Percentiles rank a stretch among this genome's conserved stretches.
These are phyloP conservation scores for Moricandia arvensis DNA, from an alignment of 345 rosid genomes.

Conservation along the genomic window DNA sequence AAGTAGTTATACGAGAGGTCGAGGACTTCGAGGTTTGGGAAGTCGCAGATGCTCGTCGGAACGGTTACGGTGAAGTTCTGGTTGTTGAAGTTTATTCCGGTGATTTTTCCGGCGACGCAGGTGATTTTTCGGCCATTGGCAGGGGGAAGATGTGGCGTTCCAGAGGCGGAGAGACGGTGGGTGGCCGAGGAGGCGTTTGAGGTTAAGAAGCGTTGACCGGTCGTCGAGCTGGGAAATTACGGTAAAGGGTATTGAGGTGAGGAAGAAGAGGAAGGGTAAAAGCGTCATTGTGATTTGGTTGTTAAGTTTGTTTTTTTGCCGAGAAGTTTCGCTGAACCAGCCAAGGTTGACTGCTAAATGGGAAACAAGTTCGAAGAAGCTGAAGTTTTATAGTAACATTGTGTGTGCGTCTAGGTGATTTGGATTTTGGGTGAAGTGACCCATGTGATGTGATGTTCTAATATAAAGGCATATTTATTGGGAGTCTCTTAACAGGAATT, in stretches of 20 bases:
- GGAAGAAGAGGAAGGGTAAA: slow-evolving; percentile 22
- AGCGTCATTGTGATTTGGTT: slow-evolving; percentile 21
- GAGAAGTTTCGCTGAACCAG: slow-evolving; percentile 18
- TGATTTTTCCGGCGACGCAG: slow-evolving; percentile 49
- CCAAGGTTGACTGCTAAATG: neutral
- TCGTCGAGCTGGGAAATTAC: slow-evolving; percentile 57
- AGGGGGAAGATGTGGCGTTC: slow-evolving; percentile 60
- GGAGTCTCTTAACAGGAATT: too few relatives aligned
- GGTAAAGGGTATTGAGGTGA: slow-evolving; percentile 38
- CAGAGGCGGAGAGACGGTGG: slow-evolving; percentile 60
- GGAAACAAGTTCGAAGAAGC: slow-evolving; percentile 6
- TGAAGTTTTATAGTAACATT: neutral
- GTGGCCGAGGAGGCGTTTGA: slow-evolving; percentile 55
- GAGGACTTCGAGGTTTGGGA: slow-evolving; percentile 50
- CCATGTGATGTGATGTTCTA: neutral
- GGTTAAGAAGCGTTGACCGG: slow-evolving; percentile 47
- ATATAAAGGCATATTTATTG: too few relatives aligned
- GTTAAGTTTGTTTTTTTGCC: slow-evolving; percentile 26
- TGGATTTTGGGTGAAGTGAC: neutral
- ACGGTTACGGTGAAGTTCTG: slow-evolving; percentile 46
- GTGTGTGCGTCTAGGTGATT: neutral
- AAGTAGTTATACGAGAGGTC: slow-evolving; percentile 50
- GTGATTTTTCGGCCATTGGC: slow-evolving; percentile 58
- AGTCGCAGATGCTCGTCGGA: slow-evolving; percentile 62
- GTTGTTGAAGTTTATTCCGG: slow-evolving; percentile 35